Percentiles rank a stretch among this genome's conserved stretches.
Evolutionary conservation across 768 basidiomycete species (phyloP).

Genomic region (Naematelia encephala): DNA sequence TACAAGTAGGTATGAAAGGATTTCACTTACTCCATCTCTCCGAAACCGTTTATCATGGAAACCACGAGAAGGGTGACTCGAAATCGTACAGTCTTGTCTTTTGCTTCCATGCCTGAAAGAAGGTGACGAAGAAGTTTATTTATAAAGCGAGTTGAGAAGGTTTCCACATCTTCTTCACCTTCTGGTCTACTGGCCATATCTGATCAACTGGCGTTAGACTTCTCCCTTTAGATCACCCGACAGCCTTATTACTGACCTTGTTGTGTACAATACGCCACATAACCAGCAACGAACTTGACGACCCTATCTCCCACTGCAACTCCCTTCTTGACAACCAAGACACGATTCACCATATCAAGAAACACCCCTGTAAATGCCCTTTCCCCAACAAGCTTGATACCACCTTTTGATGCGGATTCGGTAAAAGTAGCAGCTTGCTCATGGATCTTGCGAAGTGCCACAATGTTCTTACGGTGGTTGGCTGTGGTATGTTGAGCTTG

Average conservation of each 20-base stretch:
- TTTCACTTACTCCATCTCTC: conserved; percentile 74
- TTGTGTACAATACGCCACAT: conserved; percentile 69
- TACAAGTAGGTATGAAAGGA: background rate
- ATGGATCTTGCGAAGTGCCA: conserved; percentile 77
- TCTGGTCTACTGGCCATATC: conserved; percentile 52
- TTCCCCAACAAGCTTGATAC: conserved; percentile 69
- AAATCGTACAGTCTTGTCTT: conserved; percentile 82
- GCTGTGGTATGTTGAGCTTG: conserved; percentile 70
- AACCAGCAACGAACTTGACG: conserved; percentile 77
- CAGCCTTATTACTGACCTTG: conserved; percentile 61
- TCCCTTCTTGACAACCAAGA: conserved; percentile 77
- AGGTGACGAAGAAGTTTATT: conserved; percentile 67
- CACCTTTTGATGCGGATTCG: conserved; percentile 53
- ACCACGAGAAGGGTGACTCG: conserved; percentile 72
- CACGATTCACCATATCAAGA: conserved; percentile 59
- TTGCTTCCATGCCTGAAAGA: conserved; percentile 72
- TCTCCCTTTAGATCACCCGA: background rate
- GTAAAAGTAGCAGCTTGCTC: conserved; percentile 57
- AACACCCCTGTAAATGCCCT: conserved; percentile 68
- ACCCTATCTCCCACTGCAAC: conserved; percentile 67
- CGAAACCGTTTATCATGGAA: conserved; percentile 73
- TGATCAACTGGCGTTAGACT: conserved; percentile 14
- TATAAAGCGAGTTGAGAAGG: conserved; percentile 66
- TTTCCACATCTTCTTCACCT: conserved; percentile 60
- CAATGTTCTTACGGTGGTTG: conserved; percentile 86